phyloP scores from a whole-genome alignment of 306 rosid genomes.

The Herpetospermum pedunculosum region DNA sequence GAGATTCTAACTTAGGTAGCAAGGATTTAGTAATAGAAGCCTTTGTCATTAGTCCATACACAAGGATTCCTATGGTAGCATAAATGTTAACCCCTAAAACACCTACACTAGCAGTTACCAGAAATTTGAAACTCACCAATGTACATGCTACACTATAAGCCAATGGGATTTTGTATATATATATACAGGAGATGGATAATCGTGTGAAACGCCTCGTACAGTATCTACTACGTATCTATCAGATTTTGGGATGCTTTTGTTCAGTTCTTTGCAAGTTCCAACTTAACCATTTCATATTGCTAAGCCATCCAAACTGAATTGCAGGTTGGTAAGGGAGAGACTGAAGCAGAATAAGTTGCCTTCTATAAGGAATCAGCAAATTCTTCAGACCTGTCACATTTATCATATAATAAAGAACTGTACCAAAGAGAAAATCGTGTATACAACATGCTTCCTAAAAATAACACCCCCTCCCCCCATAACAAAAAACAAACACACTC shows the following conservation, averaged over 20 bases:
- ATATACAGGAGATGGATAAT: not conserved
- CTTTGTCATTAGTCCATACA: not conserved
- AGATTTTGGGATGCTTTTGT: not conserved
- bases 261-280: constrained; percentile 31
- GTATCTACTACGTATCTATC: not conserved
- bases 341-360: constrained; percentile 39
- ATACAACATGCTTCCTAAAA: not conserved
- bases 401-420: not conserved
- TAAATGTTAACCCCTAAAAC: not conserved
- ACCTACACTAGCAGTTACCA: not conserved
- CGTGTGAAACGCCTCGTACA: too few relatives aligned
- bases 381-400: constrained; percentile 53
- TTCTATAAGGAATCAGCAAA: constrained; percentile 69
- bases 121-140: not conserved
- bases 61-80: not conserved
- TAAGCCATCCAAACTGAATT: constrained; percentile 75
- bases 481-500: not conserved
- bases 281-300: constrained; percentile 54
- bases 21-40: not conserved
- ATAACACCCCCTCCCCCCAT: not conserved
- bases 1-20: not conserved
- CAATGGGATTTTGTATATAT: not conserved
- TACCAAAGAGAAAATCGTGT: not conserved
- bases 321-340: constrained; percentile 24
- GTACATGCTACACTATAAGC: not conserved